A percentile compares a stretch with the other conserved stretches of the same genome.
phyloP scores from a whole-genome alignment of 139 green algal species.

The Spirogloea muscicola region DNA sequence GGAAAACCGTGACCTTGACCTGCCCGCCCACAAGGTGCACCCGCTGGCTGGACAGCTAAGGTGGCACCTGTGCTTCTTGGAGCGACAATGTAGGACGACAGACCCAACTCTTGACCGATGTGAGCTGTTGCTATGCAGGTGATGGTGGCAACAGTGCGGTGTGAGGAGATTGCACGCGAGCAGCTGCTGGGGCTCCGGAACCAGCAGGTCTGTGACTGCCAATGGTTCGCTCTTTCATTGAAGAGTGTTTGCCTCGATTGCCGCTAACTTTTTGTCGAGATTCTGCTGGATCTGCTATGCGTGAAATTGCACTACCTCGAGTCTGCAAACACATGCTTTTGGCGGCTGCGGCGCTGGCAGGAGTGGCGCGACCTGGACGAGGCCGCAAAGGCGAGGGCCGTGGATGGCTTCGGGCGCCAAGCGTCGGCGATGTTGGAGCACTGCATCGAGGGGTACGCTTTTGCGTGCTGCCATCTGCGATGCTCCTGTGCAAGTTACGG shows the following conservation, averaged over 20 bases:
- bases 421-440: conserved; percentile 4
- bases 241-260: too few species aligned
- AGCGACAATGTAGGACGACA: too few species aligned
- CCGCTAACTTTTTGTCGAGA: too few species aligned
- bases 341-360: neutral
- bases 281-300: too few species aligned
- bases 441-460: conserved; percentile 6
- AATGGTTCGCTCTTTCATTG: too few species aligned
- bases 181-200: conserved; percentile 14
- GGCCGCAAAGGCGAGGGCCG: neutral
- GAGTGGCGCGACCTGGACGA: conserved; percentile 3
- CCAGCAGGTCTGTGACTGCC: conserved; percentile 15
- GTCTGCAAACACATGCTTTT: neutral
- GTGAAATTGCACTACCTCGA: too few species aligned
- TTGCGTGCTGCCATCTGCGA: too few species aligned
- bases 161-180: conserved; percentile 71
- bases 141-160: conserved; percentile 97
- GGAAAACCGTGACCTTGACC: conserved; percentile 92
- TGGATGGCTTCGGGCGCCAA: conserved; percentile 24
- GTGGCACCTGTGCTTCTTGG: conserved; percentile 92
- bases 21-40: conserved; percentile 84
- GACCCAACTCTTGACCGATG: too few species aligned
- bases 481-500: too few species aligned
- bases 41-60: conserved; percentile 60
- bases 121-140: conserved; percentile 35